Evolutionary conservation across 352 stramenopile genomes (phyloP).

Genomic region (Phytophthora capsici): DNA sequence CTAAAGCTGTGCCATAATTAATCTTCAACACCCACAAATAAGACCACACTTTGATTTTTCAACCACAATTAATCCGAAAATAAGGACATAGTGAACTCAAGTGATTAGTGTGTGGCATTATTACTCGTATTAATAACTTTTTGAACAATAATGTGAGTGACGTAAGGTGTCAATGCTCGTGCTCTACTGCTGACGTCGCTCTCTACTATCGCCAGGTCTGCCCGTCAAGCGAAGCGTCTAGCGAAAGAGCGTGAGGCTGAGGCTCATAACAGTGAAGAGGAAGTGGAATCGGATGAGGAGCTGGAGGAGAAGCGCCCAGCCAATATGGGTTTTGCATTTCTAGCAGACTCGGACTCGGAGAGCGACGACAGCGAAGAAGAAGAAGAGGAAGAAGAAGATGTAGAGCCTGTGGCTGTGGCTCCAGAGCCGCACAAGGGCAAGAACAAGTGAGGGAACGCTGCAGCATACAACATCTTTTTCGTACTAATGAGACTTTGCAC

Average conservation of each 20-base stretch:
- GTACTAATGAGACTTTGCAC: neutral
- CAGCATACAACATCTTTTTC: neutral
- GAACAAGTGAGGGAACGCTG: conserved; percentile 32
- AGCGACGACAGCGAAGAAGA: conserved; percentile 40
- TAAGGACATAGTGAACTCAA: neutral
- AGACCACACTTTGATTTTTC: neutral
- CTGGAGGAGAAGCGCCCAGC: conserved; percentile 62
- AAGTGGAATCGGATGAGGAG: conserved; percentile 38
- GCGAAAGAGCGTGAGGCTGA: conserved; percentile 38
- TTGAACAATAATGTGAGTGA: conserved; percentile 35
- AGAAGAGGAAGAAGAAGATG: conserved; percentile 14
- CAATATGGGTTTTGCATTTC: conserved; percentile 72
- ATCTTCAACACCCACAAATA: conserved; percentile 14
- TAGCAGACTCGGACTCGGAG: conserved; percentile 74
- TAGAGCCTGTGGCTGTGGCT: neutral
- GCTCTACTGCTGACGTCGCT: conserved; percentile 6
- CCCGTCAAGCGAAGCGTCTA: conserved; percentile 78
- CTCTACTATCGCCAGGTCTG: conserved; percentile 58
- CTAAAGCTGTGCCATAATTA: conserved; percentile 7
- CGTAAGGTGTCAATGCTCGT: conserved; percentile 1
- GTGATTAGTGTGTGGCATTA: neutral
- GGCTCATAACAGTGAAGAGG: conserved; percentile 31
- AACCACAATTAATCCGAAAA: neutral
- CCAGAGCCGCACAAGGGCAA: conserved; percentile 31
- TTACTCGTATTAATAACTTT: neutral